Conservation (phyloP, 805 yeast species). For the Zygoascus ofunaensis region DNA sequence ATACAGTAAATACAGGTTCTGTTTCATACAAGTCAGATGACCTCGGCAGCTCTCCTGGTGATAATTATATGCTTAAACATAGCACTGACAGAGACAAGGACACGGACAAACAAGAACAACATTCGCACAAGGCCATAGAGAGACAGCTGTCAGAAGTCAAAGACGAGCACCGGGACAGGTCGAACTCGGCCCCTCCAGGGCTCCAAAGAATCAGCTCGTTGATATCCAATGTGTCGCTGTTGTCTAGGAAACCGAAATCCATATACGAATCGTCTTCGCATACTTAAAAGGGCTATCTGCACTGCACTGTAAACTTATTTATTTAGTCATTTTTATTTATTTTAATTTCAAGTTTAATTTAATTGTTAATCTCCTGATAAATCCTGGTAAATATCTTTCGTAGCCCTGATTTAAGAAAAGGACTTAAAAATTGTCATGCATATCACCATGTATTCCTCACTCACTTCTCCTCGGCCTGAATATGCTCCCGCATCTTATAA, state of each 20-base stretch:
- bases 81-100: neutral
- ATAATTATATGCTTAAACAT: neutral
- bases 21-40: too few relatives aligned
- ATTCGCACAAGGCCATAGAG: neutral
- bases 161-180: neutral
- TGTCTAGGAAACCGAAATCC: neutral
- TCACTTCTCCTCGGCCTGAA: too few relatives aligned
- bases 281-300: neutral
- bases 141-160: neutral
- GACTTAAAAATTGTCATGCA: too few relatives aligned
- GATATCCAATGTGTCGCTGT: neutral
- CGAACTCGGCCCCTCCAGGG: slow-evolving; percentile 1
- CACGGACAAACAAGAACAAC: neutral
- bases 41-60: too few relatives aligned
- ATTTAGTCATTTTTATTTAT: too few relatives aligned
- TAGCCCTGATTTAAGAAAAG: too few relatives aligned
- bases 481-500: neutral
- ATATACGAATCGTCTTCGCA: neutral
- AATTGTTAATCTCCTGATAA: neutral
- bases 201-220: neutral
- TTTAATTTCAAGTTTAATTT: slow-evolving; percentile 1
- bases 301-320: neutral
- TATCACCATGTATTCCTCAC: too few relatives aligned
- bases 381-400: too few relatives aligned
- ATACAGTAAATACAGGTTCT: too few relatives aligned